These are phyloP conservation scores for Collariella sp. DNA, from an alignment of 495 filamentous ascomycete genomes.

Conservation along the genomic window DNA sequence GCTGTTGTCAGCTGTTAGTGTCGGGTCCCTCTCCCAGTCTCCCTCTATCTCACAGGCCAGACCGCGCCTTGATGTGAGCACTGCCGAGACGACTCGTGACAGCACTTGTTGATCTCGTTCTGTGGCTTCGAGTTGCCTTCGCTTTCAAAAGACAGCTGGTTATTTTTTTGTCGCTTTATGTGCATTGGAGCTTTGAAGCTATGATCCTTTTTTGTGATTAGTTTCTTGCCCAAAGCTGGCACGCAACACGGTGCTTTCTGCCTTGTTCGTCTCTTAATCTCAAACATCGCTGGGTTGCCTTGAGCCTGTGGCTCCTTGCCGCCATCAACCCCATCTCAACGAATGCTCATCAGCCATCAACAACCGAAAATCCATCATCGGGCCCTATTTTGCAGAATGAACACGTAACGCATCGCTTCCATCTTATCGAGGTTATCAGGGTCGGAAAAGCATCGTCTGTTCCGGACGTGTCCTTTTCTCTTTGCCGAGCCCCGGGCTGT, in stretches of 20 bases:
- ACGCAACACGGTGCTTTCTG: background rate
- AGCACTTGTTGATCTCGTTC: background rate
- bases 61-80: background rate
- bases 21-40: background rate
- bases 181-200: background rate
- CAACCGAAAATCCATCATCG: background rate
- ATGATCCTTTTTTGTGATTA: background rate
- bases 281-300: too few species aligned
- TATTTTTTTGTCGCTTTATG: background rate
- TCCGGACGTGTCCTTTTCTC: background rate
- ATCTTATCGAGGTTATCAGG: background rate
- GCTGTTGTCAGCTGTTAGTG: background rate
- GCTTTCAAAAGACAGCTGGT: background rate
- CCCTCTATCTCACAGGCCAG: background rate
- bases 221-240: background rate
- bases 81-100: slow-evolving; percentile 9
- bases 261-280: background rate
- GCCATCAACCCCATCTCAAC: background rate
- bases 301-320: too few species aligned
- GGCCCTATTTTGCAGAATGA: background rate
- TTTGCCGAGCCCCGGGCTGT: background rate
- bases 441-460: background rate
- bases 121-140: background rate
- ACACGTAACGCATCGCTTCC: background rate
- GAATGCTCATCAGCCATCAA: background rate